Conservation (phyloP, 768 basidiomycete genomes). For the Hysterangium stoloniferum region DNA sequence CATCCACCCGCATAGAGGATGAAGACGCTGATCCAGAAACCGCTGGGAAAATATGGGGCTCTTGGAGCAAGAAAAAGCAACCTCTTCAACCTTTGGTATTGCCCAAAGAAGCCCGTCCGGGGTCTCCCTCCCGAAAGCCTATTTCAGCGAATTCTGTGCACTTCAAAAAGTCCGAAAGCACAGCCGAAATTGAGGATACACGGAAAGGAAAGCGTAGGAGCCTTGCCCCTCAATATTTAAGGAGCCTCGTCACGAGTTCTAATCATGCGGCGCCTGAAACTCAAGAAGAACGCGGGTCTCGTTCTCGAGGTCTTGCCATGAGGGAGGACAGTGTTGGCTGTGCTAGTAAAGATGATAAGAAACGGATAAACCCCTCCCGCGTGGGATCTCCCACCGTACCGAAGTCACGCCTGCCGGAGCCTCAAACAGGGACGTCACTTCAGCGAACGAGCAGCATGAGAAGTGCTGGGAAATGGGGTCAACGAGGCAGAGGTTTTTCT, state of each 20-base stretch:
- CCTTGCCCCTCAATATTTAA: slow-evolving; percentile 8
- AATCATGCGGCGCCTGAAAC: background rate
- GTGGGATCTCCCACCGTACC: slow-evolving; percentile 8
- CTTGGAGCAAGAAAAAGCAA: slow-evolving; percentile 3
- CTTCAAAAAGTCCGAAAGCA: background rate
- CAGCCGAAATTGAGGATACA: background rate
- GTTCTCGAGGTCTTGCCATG: background rate
- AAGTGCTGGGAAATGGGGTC: slow-evolving; percentile 10
- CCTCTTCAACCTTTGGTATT: background rate
- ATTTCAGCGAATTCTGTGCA: background rate
- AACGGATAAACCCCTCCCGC: slow-evolving; percentile 1
- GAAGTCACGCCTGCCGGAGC: background rate
- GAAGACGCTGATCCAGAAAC: background rate
- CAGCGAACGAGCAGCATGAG: slow-evolving; percentile 5
- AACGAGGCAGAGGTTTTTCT: slow-evolving; percentile 3
- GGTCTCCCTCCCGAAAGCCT: background rate
- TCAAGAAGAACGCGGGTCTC: background rate
- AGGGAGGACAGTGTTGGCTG: background rate
- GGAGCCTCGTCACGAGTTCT: slow-evolving; percentile 1
- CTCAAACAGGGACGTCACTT: background rate
- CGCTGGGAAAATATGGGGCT: slow-evolving; percentile 4
- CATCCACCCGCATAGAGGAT: background rate
- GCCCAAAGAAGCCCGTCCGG: background rate
- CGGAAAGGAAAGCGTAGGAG: background rate
- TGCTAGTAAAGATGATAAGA: background rate